Evolutionary conservation across 345 rosid species (phyloP).

Genomic region (Hevea brasiliensis): DNA sequence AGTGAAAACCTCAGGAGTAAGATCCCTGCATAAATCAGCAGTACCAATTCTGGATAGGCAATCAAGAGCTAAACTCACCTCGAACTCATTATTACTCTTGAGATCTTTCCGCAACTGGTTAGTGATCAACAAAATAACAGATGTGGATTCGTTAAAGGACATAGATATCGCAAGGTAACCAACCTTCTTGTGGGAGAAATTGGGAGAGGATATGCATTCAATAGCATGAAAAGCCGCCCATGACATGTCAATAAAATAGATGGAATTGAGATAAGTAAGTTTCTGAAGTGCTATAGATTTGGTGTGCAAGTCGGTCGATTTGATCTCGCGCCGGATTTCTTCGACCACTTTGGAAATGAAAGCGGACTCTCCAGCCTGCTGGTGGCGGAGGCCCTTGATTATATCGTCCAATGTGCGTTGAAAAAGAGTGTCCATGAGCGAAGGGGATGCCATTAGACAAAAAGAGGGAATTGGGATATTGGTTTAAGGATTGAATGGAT

Average conservation of each 20-base stretch:
- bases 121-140: constrained; percentile 74
- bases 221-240: constrained; percentile 89
- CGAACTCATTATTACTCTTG: constrained; percentile 59
- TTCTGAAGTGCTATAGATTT: constrained; percentile 87
- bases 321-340: constrained; percentile 89
- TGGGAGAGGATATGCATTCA: constrained; percentile 77
- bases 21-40: constrained; percentile 83
- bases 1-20: constrained; percentile 76
- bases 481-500: not conserved
- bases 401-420: constrained; percentile 87
- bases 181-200: constrained; percentile 65
- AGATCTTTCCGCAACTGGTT: constrained; percentile 91
- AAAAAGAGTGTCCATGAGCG: constrained; percentile 84
- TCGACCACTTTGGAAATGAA: constrained; percentile 72
- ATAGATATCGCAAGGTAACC: constrained; percentile 83
- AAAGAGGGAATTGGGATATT: not conserved
- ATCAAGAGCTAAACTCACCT: constrained; percentile 79
- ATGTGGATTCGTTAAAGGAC: constrained; percentile 77
- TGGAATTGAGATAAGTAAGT: constrained; percentile 73
- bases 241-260: constrained; percentile 75
- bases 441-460: constrained; percentile 52
- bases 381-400: constrained; percentile 77
- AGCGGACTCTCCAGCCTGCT: constrained; percentile 41
- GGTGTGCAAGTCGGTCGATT: constrained; percentile 71
- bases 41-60: constrained; percentile 75